These are phyloP conservation scores for Triticum aestivum DNA, from an alignment of 176 grass and related monocot genomes.

Conservation along the genomic window IWGSC_CS_RefSeq_v2.1 NC_057806.1:390217113-390217612, in stretches of 20 bases:
- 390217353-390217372: neutral
- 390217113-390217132: neutral
- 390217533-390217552: neutral
- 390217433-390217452: neutral
- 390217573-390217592: conserved; percentile 42
- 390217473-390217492: conserved; percentile 40
- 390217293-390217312: conserved; percentile 24
- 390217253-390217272: neutral
- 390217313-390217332: conserved; percentile 14
- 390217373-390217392: neutral
- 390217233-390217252: neutral
- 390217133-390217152: neutral
- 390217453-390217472: neutral
- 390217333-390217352: conserved; percentile 18
- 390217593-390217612: conserved; percentile 38
- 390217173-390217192: conserved; percentile 12
- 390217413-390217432: neutral
- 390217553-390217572: conserved; percentile 43
- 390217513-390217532: neutral
- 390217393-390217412: neutral
- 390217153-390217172: neutral
- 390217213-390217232: neutral
- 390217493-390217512: conserved; percentile 46
- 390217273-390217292: neutral
- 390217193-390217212: neutral